These are phyloP conservation scores for Trichosanthes truncata DNA, from an alignment of 306 rosid genomes.

Conservation along the genomic window DNA sequence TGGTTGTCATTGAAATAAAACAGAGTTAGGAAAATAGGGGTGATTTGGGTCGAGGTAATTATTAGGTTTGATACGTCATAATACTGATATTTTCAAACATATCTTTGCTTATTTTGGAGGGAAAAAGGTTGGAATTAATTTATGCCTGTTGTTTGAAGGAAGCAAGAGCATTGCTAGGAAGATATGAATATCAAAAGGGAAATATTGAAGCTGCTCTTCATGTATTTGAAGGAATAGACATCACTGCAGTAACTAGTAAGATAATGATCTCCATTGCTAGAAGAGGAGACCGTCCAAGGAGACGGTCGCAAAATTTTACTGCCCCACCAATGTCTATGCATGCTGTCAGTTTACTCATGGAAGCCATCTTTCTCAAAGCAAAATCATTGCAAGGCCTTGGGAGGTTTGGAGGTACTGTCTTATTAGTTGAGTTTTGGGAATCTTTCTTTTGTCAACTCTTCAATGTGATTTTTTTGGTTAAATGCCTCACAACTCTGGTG, in stretches of 20 bases:
- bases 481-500: neutral
- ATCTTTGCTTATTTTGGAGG: neutral
- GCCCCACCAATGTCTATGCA: slow-evolving; percentile 57
- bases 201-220: slow-evolving; percentile 76
- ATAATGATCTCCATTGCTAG: slow-evolving; percentile 55
- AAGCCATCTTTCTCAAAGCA: slow-evolving; percentile 76
- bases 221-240: slow-evolving; percentile 86
- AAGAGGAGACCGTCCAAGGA: slow-evolving; percentile 38
- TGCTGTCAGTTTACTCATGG: slow-evolving; percentile 66
- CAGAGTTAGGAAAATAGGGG: neutral
- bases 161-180: slow-evolving; percentile 89
- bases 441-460: neutral
- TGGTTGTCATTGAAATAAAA: neutral
- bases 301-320: slow-evolving; percentile 39
- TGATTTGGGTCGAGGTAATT: neutral
- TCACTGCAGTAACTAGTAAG: slow-evolving; percentile 48
- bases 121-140: neutral
- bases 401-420: slow-evolving; percentile 55
- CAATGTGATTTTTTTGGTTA: neutral
- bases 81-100: neutral
- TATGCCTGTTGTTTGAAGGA: slow-evolving; percentile 45
- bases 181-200: slow-evolving; percentile 92
- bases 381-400: slow-evolving; percentile 68
- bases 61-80: neutral
- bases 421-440: neutral